Conservation (phyloP, 2,329 filamentous ascomycete species). For the Helminthosporium solani region DNA sequence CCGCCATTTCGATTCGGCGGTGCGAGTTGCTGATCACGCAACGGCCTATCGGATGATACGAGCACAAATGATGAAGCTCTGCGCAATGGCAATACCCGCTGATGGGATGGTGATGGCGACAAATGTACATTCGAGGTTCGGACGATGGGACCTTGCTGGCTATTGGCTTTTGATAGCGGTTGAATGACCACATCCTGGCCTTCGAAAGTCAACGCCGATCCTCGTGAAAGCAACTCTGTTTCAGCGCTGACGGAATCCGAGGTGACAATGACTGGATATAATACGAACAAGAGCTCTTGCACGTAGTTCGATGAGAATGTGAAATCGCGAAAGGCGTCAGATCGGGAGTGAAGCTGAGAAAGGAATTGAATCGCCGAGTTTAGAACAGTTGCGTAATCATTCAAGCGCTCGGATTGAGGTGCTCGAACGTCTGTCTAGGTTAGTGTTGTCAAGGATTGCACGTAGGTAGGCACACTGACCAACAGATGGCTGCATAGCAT, state of each 20-base stretch:
- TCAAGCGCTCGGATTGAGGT: conserved; percentile 44
- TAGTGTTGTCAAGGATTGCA: conserved; percentile 4
- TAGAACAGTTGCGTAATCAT: conserved; percentile 65
- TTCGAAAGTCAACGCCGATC: conserved; percentile 79
- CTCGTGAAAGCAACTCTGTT: conserved; percentile 80
- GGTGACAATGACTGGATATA: conserved; percentile 87
- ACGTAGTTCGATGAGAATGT: conserved; percentile 77
- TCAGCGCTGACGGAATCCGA: conserved; percentile 80
- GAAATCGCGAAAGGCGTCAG: conserved; percentile 78
- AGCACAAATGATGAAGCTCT: conserved; percentile 91
- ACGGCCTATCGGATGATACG: conserved; percentile 68
- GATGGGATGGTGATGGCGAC: conserved; percentile 33
- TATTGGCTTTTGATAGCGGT: conserved; percentile 64
- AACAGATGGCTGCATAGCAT: conserved; percentile 49
- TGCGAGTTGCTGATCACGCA: conserved; percentile 57
- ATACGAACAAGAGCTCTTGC: conserved; percentile 71
- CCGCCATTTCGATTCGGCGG: conserved; percentile 61
- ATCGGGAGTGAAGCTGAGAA: conserved; percentile 74
- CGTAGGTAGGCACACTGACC: conserved; percentile 20
- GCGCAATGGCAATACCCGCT: conserved; percentile 64
- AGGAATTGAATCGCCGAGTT: conserved; percentile 78
- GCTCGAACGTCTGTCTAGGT: conserved; percentile 31
- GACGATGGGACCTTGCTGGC: conserved; percentile 64
- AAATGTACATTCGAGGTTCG: conserved; percentile 64
- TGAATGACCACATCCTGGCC: conserved; percentile 82